Evolutionary conservation across 352 stramenopile genomes (phyloP).

Genomic region (Phytophthora foliorum): DNA sequence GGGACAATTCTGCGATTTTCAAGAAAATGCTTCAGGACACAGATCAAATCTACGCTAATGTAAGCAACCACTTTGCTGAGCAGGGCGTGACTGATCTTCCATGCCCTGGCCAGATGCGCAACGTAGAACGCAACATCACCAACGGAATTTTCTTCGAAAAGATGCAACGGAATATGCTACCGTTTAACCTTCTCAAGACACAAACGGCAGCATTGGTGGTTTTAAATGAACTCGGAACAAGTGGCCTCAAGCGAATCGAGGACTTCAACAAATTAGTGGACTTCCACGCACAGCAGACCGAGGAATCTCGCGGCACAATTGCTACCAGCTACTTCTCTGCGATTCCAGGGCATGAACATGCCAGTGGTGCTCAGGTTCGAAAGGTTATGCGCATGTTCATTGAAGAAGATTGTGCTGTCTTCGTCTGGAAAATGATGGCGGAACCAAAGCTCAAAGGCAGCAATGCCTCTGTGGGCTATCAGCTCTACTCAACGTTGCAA

Average conservation of each 20-base stretch:
- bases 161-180: constrained; percentile 21
- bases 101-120: constrained; percentile 28
- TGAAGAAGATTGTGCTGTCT: constrained; percentile 13
- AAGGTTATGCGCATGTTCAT: constrained; percentile 26
- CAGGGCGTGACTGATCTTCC: constrained; percentile 14
- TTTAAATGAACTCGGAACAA: constrained; percentile 9
- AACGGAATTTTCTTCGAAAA: constrained; percentile 35
- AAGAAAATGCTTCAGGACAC: constrained; percentile 23
- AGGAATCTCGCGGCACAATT: constrained; percentile 11
- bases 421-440: constrained; percentile 22
- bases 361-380: constrained; percentile 6
- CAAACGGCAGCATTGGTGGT: constrained; percentile 3
- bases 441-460: constrained; percentile 15
- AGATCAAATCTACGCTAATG: constrained; percentile 18
- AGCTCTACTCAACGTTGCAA: constrained; percentile 15
- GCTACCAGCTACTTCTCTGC: constrained; percentile 10
- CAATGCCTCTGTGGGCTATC: constrained; percentile 9
- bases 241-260: constrained; percentile 1
- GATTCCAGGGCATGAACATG: not conserved
- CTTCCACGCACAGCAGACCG: constrained; percentile 10
- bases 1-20: constrained; percentile 21
- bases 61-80: constrained; percentile 21
- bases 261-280: constrained; percentile 13
- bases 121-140: constrained; percentile 7
- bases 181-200: constrained; percentile 22